Evolutionary conservation across 1,284 basidiomycete species (phyloP), one percentile per base, ranked within the genome.

Genomic region (Polyporus tsugae): DNA sequence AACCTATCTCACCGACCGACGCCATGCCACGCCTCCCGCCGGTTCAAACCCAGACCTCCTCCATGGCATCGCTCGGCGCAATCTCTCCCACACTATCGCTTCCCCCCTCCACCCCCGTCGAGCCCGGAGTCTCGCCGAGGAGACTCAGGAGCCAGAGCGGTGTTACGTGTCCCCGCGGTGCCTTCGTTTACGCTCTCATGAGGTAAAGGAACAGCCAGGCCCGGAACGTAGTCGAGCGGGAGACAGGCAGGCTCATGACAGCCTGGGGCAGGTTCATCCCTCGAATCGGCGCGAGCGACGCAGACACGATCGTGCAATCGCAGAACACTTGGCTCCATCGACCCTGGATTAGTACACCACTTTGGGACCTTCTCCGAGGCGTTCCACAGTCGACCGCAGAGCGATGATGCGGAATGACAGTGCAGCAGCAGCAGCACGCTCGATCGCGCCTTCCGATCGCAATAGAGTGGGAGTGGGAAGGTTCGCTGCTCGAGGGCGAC

Each of bases 191-290:
- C 65, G 38, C 38, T 25, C 33, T 65, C 44, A 35, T 67, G 60
- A 63, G 67, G 62, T 65, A 66, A 63, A 39, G 29, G 53, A n/a
- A 41, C 29, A n/a, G 41, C 42, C 59, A 38, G 25, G 41, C 42
- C 59, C 33, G 25, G 58, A 60, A 41, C n/a, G 38, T 17, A 11
- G 58, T 39, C 22, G 49, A 25, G 22, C 22, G 22, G 19, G 49
- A 29, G 22, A 52, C 49, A 13, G 52, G 41, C 35, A 60, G 49
- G 63, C 63, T 69, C 67, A 44, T 69, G 67, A 52, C 60, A 39
- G 36, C 39, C 62, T 68, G 62, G 65, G 65, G 64, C 44, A 58
- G 55, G 38, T 49, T 49, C 46, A 57, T 41, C 58, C 58, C 17
- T 33, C 29, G 42, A 33, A 65, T 67, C 63, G 49, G 63, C 63